Evolutionary conservation across 306 rosid genomes (phyloP), one percentile per base, ranked within the genome.

Genomic region (Fragaria ananassa): DNA sequence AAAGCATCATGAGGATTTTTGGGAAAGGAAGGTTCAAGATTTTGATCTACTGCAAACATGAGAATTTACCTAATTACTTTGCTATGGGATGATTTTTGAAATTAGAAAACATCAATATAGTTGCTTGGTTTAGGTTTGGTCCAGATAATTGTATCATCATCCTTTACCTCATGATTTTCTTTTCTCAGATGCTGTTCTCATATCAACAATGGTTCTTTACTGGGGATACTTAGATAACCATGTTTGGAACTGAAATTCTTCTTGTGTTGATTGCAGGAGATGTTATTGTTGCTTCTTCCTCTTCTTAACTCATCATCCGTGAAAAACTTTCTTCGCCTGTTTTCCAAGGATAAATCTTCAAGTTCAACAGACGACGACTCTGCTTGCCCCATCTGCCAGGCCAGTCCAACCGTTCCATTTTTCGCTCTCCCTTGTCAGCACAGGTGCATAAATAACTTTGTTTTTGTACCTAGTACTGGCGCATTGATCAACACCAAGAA

Each of bases 371-470:
- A 88, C 76, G 93, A 96, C 79, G 93, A 78, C 80, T 74, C 83
- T 50, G 31, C 78, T 65, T 96, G 98, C 81, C 97, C 98, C 49
- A 84, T 95, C 74, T 95, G 99, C 81, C 92, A 79, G 79, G 89
- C 96, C 53, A 87, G 79, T 85, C 99, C 99, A 68, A 91, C 89
- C 70, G 82, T 93, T 81, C 93, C 99, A 37, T 96, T 84, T 86
- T 85, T 92, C 65, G 99, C 99, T 71, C 81, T 96, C 49, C 99
- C 99, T 27, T 96, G 99, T 74, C 90, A 96, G 76, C 99, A 96
- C 91, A 96, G 98, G 99, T 96, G 73, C 75, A 61, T 70, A 53
- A 50, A 44, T 74, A 27, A 44, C 46, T 8, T 64, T 17, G 17
- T 35, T 64, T 14, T 35, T 3, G 0, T 8, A 64, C 23, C 46